Evolutionary conservation across 2,329 filamentous ascomycete genomes (phyloP), one percentile per base, ranked within the genome.

Genomic region (Arthrinium puccinioides): DNA sequence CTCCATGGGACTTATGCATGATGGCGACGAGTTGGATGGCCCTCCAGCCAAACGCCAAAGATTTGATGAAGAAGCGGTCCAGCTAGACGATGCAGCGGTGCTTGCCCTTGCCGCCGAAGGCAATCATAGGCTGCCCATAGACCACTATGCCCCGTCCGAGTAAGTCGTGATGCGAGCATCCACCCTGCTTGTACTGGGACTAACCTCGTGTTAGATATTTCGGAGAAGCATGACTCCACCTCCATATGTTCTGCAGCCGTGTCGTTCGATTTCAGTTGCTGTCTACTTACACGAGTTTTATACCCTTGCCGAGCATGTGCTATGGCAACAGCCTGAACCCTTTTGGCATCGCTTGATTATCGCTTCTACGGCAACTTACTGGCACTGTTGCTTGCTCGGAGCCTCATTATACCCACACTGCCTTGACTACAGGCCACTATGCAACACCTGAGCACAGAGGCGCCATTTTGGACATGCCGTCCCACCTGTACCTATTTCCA

Each of bases 21-120:
- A 45, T 9, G 42, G 48, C 19, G 37, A 37, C 7, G 47, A 42
- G 31, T 29, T 48, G 13, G 53, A 55, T 20, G 54, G 52, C 23
- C 54, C 56, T 19, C 50, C 54, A 11, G 45, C 51, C 7, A 59
- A 59, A 40, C 54, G 55, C 16, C 55, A 48, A 32, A 48, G 53
- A n/a, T 44, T 56, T 15, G 50, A 54, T 9, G 48, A 50, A 18
- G 40, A 38, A 4, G 40, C 45, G 20, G 45, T 40, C 6, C 31
- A 41, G 26, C 44, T 51, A 26, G 48, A 51, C 9, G 51, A 55
- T 13, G 50, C 50, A 29, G 49, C 55, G 10, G 54, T 54, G 25
- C 41, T 57, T 16, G 53, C 52, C 8, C 40, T 57, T 14, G 47
- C 49, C 13, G 50, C 48, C 11, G 51, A 57, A 36, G 49, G 49